phyloP scores from a whole-genome alignment of 1,284 basidiomycete species.

The Takashimella koratensis region DNA sequence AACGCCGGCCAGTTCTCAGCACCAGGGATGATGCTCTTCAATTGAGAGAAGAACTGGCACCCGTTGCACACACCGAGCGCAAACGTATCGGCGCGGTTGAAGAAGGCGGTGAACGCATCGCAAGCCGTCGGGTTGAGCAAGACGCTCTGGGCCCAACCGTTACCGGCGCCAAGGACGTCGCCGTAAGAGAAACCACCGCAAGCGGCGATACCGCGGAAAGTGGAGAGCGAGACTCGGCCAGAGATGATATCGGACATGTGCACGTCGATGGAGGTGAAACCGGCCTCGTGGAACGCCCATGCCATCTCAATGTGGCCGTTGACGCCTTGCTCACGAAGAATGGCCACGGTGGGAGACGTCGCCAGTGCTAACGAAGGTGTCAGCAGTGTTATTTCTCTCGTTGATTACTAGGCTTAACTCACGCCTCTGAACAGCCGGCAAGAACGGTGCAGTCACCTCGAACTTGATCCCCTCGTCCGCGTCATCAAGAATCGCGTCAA shows the following conservation, averaged over 20 bases:
- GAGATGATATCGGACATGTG: slow-evolving; percentile 96
- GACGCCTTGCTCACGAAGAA: slow-evolving; percentile 95
- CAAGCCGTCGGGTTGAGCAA: slow-evolving; percentile 73
- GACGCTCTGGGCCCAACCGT: slow-evolving; percentile 95
- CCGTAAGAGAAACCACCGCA: slow-evolving; percentile 99
- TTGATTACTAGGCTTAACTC: slow-evolving; percentile 3
- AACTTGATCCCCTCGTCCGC: slow-evolving; percentile 69
- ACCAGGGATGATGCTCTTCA: slow-evolving; percentile 83
- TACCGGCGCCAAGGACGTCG: slow-evolving; percentile 95
- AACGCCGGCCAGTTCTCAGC: slow-evolving; percentile 83
- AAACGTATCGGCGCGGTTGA: slow-evolving; percentile 75
- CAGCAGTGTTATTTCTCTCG: not conserved
- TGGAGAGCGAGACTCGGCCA: slow-evolving; percentile 60
- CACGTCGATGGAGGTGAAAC: slow-evolving; percentile 91
- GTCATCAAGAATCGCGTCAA: slow-evolving; percentile 66
- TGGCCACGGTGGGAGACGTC: slow-evolving; percentile 79
- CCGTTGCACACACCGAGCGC: slow-evolving; percentile 96
- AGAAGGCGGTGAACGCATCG: slow-evolving; percentile 75
- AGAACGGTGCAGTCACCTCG: slow-evolving; percentile 62
- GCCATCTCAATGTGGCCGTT: slow-evolving; percentile 99
- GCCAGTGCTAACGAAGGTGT: slow-evolving; percentile 30
- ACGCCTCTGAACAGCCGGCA: slow-evolving; percentile 45
- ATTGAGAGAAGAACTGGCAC: slow-evolving; percentile 90
- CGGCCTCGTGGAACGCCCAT: slow-evolving; percentile 89
- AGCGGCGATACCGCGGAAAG: slow-evolving; percentile 85